phyloP scores from a whole-genome alignment of 345 rosid genomes.

The Citrus inodora region DNA sequence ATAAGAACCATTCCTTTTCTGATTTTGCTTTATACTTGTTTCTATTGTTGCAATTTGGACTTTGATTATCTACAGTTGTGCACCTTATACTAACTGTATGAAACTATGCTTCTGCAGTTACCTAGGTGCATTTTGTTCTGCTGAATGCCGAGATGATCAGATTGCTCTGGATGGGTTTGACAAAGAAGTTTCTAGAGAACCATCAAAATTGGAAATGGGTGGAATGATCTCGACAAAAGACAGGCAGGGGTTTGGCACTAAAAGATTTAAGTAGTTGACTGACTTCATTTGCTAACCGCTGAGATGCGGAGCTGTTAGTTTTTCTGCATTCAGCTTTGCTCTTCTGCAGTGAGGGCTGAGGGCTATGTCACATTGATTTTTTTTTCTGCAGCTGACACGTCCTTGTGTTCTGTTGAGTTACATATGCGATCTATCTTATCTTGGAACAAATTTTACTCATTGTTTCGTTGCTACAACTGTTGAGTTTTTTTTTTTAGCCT shows the following conservation, averaged over 20 bases:
- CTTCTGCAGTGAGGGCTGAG: background rate
- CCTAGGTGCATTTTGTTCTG: slow-evolving; percentile 30
- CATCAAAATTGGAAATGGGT: background rate
- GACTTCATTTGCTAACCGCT: background rate
- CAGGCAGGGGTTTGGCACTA: background rate
- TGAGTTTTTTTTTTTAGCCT: slow-evolving; percentile 3
- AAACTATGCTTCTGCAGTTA: slow-evolving; percentile 16
- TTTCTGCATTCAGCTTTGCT: background rate
- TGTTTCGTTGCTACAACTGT: background rate
- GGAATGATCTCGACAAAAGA: background rate
- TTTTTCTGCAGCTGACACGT: background rate
- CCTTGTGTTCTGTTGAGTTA: background rate
- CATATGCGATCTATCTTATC: background rate
- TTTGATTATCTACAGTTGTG: background rate
- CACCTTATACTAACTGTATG: background rate
- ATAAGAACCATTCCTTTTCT: background rate
- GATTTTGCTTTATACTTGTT: background rate
- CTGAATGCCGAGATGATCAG: slow-evolving; percentile 21
- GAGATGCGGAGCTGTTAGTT: slow-evolving; percentile 6
- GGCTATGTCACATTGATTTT: background rate
- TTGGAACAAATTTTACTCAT: background rate
- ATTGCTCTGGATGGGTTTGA: slow-evolving; percentile 31
- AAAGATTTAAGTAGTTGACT: slow-evolving; percentile 1
- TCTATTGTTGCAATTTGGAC: background rate
- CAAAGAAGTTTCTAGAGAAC: background rate